phyloP scores from a whole-genome alignment of 1,139 yeast species.

The Tardiomyces digboiensis region DNA sequence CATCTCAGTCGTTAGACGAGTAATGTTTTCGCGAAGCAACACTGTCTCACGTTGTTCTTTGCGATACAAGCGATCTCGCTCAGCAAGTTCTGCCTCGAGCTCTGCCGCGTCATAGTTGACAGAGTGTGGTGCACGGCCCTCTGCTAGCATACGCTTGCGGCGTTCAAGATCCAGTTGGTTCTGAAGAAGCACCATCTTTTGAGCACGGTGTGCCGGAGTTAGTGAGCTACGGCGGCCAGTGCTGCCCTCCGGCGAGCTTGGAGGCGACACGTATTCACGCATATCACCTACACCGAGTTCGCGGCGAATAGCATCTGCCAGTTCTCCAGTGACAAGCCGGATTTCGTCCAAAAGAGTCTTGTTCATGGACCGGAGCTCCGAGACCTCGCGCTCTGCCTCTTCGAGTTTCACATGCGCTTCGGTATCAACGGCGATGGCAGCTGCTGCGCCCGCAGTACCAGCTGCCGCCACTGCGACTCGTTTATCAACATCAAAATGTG shows the following conservation, averaged over 20 bases:
- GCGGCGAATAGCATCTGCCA: conserved; percentile 29
- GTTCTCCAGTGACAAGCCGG: conserved; percentile 27
- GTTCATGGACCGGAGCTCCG: conserved; percentile 10
- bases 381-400: neutral
- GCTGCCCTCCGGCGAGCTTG: conserved; percentile 1
- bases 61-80: conserved; percentile 13
- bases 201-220: conserved; percentile 11
- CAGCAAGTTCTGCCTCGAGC: conserved; percentile 16
- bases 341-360: conserved; percentile 23
- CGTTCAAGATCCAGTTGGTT: conserved; percentile 24
- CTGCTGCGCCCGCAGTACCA: neutral
- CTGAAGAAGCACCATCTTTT: conserved; percentile 19
- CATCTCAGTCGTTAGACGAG: conserved; percentile 15
- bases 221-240: conserved; percentile 4
- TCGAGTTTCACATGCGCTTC: neutral
- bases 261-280: neutral
- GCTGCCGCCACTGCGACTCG: neutral
- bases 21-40: conserved; percentile 12
- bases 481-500: neutral
- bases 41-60: conserved; percentile 18
- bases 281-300: conserved; percentile 20
- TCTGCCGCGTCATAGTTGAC: conserved; percentile 13
- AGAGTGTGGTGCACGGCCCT: conserved; percentile 9
- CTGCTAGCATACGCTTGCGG: conserved; percentile 22
- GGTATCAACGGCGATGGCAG: neutral